Evolutionary conservation across 805 yeast genomes (phyloP), one percentile per base, ranked within the genome.

Genomic region (Teunomyces barrocoloradensis): DNA sequence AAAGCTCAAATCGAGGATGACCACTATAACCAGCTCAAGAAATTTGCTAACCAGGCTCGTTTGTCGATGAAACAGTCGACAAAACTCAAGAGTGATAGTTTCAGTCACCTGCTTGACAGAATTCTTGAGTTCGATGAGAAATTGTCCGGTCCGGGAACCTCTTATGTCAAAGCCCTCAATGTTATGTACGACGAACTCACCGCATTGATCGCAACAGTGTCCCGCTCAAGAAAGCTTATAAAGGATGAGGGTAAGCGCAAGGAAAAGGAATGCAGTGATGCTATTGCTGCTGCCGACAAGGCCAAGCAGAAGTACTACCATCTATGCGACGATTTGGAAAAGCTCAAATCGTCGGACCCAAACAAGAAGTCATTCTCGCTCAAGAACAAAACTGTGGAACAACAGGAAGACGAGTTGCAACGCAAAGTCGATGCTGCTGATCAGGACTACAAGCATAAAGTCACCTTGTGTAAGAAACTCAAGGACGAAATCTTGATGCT

Each of bases 331-430:
- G 98, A 94, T 56, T 79, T 89, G 64, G 97, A 92, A 55, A 84
- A 86, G 56, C 76, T 90, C 38, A 82, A 85, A 59, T 77, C 82
- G 37, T 78, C 88, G 0, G 97, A 92, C 61, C 96, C 96, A 17
- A 77, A 85, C 48, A 88, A 87, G 65, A 89, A 89, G 56, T 85
- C 87, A 52, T 83, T 91, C 44, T 81, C 92, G 2, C 77, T 94
- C 61, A 88, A 88, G 61, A 80, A 88, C 35, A 85, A 85, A 54
- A 83, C 90, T 0, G 82, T 87, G 1, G 85, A 84, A 44, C 97
- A 92, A 68, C 87, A 85, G 61, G 98, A 94, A 61, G 98, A 92
- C 61, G 96, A 91, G 43, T 72, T 92, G 15, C 82, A 79, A 51
- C 71, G 84, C 46, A 91, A 92, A 61, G 88, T 94, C 41, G 88